Evolutionary conservation across 805 yeast genomes (phyloP), one percentile per base, ranked within the genome.

Genomic region (Starmera pachycereana): DNA sequence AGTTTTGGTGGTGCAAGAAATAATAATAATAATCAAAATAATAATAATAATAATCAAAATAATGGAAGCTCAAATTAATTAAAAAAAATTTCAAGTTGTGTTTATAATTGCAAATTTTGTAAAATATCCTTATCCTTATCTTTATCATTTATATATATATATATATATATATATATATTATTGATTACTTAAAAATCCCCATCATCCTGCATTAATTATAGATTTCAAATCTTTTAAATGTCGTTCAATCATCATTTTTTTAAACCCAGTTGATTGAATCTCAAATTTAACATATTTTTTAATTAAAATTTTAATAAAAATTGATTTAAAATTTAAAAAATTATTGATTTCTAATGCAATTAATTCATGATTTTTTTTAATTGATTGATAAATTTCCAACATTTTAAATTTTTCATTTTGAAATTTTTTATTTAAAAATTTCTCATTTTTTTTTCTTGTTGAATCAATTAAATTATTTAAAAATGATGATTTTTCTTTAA

Each of bases 321-420:
- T 55, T 3, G 69, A 56, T 48, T 73, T 72, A 57, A 71, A 77
- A 39, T 63, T 65, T 47, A 81, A 58, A 44, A 73, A 79, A 38
- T 70, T 73, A 38, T 78, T 78, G 14, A 80, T 61, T 53, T 78
- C 82, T 38, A 74, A 69, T 1, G 89, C 88, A 4, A 81, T 47
- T 2, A 56, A 48, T 49, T 82, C 90, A 55, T 82, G 84, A n/a
- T 62, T 68, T 19, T 47, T 44, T 40, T 68, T 74, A 19, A 82
- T 67, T 4, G 68, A 74, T 14, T 52, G 44, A 44, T 69, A 73
- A 35, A 79, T 47, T 10, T 54, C 61, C 44, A 65, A 48, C 33
- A 81, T 54, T 33, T 62, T 62, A 29, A 58, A 54, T 37, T 70
- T 65, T 18, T 65, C 57, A n/a, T 65, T 70, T 5, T 65, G 53